Base-by-base conservation (phyloP, 345 rosid species). In the Pistacia integerrima region DNA sequence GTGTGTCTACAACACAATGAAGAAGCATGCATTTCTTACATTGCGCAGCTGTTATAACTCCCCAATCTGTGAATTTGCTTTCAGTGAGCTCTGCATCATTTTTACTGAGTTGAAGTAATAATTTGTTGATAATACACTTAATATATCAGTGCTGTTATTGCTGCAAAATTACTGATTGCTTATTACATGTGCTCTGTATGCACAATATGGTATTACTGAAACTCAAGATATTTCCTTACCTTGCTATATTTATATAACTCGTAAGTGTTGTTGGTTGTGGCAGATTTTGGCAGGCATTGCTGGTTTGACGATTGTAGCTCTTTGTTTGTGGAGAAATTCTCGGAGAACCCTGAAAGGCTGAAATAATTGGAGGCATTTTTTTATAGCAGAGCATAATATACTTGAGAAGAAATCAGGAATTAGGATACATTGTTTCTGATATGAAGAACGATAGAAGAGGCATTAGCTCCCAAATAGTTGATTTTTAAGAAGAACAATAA, bases 281-380 rank as follows among this genome's bases (percentile, higher is more conserved):
- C 89, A 94, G 98, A 77, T 91, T 78, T 76, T 91, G 84, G 89
- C 66, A 8, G 88, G 89, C 70, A 57, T 94, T 57, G 95, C 93
- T 61, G 84, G 88, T 62, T 55, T 88, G 60, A 81, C 91, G 13
- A 74, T 87, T 68, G 56, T 90, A 65, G 90, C 86, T 59, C 38
- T 92, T 76, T 60, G 86, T 79, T 79, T 90, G 49, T 90, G 95
- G 94, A 90, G 89, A 87, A 78, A 77, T 65, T 90, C 97, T 56
- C 80, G 89, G 81, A 81, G 86, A 11, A 56, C 70, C 63, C 10
- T 36, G 48, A 25, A 25, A 25, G 25, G 25, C 25, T 25, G 25
- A 85, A 80, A 67, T 70, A 84, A 4, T 80, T 76, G 74, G 76
- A 76, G 64, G 52, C 55, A 0, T 30, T 49, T 51, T 54, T 65